Conservation (phyloP, 1,139 yeast species). For the Nadsonia commutata region DNA sequence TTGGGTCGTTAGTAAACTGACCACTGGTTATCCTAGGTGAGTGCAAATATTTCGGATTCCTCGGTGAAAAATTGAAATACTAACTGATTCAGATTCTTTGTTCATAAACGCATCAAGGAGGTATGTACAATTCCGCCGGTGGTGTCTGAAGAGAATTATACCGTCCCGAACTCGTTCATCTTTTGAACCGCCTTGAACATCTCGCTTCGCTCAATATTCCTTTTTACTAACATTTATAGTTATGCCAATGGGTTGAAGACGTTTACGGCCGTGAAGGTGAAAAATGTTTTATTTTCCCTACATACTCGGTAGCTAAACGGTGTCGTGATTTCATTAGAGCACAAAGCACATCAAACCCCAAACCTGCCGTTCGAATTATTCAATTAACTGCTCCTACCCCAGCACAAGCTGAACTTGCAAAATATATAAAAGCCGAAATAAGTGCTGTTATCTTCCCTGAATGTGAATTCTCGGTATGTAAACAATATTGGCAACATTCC, state of each 20-base stretch:
- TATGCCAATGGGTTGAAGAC: constrained; percentile 18
- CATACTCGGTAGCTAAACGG: constrained; percentile 64
- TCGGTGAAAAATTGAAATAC: background rate
- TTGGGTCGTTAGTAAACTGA: constrained; percentile 71
- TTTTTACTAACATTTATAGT: constrained; percentile 9
- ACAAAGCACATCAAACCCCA: constrained; percentile 17
- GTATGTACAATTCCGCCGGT: constrained; percentile 34
- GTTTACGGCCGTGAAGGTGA: constrained; percentile 74
- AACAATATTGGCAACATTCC: constrained; percentile 89
- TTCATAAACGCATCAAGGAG: constrained; percentile 57
- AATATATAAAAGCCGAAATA: constrained; percentile 32
- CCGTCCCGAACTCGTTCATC: constrained; percentile 20
- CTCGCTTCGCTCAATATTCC: no score
- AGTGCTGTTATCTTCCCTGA: constrained; percentile 66
- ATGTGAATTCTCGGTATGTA: constrained; percentile 44
- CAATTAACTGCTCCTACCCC: constrained; percentile 71
- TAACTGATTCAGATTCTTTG: constrained; percentile 40
- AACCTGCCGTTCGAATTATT: constrained; percentile 46
- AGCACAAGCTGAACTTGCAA: constrained; percentile 18
- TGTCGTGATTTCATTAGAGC: constrained; percentile 62
- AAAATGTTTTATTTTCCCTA: constrained; percentile 58
- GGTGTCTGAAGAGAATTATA: no score
- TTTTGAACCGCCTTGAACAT: no score
- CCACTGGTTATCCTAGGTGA: constrained; percentile 64
- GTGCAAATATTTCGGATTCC: constrained; percentile 6